Evolutionary conservation across 1,284 basidiomycete species (phyloP).

Genomic region (Ceratorhiza oryzae-sativae): DNA sequence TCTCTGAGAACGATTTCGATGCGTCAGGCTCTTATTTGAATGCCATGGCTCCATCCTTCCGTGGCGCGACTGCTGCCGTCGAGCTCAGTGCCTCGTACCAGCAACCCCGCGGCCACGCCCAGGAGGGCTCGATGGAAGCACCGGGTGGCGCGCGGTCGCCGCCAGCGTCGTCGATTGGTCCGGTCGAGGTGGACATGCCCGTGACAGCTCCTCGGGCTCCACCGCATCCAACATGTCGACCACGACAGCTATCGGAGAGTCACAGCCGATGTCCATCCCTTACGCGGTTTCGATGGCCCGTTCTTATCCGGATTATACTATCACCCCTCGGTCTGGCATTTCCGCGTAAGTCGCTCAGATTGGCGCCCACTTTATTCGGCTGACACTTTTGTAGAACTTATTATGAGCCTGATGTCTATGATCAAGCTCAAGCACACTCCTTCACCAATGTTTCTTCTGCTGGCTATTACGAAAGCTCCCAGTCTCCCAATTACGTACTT

Average conservation of each 20-base stretch:
- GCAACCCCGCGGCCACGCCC: constrained; percentile 20
- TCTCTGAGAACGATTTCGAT: constrained; percentile 25
- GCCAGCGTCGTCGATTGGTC: constrained; percentile 35
- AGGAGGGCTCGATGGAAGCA: constrained; percentile 38
- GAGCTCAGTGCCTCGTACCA: constrained; percentile 22
- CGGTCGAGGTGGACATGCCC: constrained; percentile 29
- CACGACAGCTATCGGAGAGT: constrained; percentile 20
- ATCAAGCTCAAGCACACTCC: constrained; percentile 16
- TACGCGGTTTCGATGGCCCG: constrained; percentile 4
- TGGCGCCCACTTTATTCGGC: not conserved
- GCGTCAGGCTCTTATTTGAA: constrained; percentile 7
- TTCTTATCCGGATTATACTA: constrained; percentile 22
- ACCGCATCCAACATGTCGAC: constrained; percentile 19
- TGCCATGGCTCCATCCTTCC: constrained; percentile 15
- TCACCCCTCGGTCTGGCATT: constrained; percentile 23
- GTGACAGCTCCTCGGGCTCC: constrained; percentile 33
- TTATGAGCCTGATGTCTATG: constrained; percentile 28
- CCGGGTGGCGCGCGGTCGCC: constrained; percentile 33
- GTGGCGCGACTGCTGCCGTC: constrained; percentile 21
- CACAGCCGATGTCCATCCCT: constrained; percentile 6
- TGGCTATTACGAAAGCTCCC: constrained; percentile 25
- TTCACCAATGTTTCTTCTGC: constrained; percentile 11
- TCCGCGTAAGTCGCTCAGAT: constrained; percentile 1
- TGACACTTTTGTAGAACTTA: constrained; percentile 15
- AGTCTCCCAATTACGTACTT: constrained; percentile 36